Evolutionary conservation across 192 early-diverging fungal species (phyloP).

Genomic region (Backusella mclennaniae): DNA sequence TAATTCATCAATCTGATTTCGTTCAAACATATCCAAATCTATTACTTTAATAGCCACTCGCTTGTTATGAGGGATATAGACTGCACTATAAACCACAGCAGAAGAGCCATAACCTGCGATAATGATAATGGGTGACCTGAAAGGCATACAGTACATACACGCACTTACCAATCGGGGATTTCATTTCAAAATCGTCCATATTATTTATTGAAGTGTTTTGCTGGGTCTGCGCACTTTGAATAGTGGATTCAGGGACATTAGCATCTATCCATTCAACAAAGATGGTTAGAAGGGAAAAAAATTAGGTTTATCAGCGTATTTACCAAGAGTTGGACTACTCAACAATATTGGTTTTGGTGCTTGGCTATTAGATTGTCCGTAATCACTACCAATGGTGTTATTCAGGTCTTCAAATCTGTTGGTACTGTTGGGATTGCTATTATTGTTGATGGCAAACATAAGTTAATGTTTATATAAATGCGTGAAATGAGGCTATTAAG

Average conservation of each 20-base stretch:
- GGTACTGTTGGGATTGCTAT: neutral
- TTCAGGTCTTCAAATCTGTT: neutral
- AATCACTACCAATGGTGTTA: neutral
- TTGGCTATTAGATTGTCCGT: neutral
- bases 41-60: constrained; percentile 82
- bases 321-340: constrained; percentile 2
- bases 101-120: constrained; percentile 81
- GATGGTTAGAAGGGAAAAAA: neutral
- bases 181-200: constrained; percentile 32
- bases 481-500: neutral
- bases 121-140: neutral
- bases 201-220: neutral
- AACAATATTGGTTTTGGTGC: constrained; percentile 9
- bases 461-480: neutral
- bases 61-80: constrained; percentile 68
- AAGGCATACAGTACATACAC: neutral
- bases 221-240: neutral
- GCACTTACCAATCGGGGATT: constrained; percentile 20
- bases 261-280: neutral
- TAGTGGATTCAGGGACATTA: neutral
- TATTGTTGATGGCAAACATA: neutral
- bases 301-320: neutral
- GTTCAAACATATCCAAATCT: constrained; percentile 86
- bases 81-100: constrained; percentile 78
- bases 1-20: constrained; percentile 89